Evolutionary conservation across 1,284 basidiomycete genomes (phyloP).

Genomic region (Salmacisia buchloeana): DNA sequence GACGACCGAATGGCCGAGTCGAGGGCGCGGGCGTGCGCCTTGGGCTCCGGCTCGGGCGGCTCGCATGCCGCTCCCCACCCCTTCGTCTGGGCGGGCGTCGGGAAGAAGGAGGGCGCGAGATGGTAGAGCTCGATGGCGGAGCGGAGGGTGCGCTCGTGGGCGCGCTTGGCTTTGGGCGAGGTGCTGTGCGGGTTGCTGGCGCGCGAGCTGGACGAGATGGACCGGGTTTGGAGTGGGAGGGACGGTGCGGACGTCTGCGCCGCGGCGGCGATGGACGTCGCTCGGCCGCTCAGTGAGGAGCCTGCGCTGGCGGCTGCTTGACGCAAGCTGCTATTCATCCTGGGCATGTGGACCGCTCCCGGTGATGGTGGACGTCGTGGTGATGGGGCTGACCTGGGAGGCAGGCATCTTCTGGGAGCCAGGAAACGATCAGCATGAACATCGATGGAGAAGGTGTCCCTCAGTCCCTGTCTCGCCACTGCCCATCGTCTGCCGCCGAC

Average conservation of each 20-base stretch:
- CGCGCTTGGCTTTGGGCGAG: constrained; percentile 5
- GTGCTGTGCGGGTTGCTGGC: background rate
- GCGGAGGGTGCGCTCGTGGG: constrained; percentile 30
- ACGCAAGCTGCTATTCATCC: background rate
- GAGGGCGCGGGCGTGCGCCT: background rate
- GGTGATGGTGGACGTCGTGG: no score
- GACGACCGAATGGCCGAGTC: constrained; percentile 2
- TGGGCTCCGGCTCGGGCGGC: background rate
- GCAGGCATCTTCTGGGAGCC: no score
- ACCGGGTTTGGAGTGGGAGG: background rate
- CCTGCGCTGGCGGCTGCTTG: background rate
- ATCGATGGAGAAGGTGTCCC: no score
- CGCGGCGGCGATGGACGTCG: background rate
- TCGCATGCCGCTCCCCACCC: background rate
- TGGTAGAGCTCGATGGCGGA: constrained; percentile 47
- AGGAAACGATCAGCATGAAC: no score
- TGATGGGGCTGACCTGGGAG: no score
- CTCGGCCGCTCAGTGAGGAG: background rate
- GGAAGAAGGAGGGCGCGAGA: constrained; percentile 39
- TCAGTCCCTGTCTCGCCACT: no score
- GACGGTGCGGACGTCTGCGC: no score
- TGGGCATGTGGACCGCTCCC: background rate
- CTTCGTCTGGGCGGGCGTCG: constrained; percentile 16
- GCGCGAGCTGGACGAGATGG: background rate
- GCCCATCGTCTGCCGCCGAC: no score